Conservation (phyloP, 2,329 filamentous ascomycete genomes). For the Colletotrichum melonis region DNA sequence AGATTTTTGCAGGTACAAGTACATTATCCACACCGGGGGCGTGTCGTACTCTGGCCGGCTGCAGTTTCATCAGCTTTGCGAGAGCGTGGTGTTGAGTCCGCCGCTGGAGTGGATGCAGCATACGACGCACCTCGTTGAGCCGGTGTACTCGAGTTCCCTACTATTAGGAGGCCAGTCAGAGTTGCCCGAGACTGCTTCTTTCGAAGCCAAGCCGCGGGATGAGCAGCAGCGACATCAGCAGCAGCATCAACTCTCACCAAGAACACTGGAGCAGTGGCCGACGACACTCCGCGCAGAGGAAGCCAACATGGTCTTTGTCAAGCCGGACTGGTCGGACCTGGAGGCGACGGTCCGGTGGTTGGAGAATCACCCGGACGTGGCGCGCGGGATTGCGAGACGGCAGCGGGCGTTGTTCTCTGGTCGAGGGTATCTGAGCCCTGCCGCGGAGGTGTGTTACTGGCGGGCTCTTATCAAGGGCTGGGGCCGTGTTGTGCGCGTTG, state of each 20-base stretch:
- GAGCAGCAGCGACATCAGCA: not conserved
- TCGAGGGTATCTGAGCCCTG: slow-evolving; percentile 58
- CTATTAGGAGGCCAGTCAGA: not conserved
- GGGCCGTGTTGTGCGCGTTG: slow-evolving; percentile 52
- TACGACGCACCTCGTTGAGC: slow-evolving; percentile 58
- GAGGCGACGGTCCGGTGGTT: slow-evolving; percentile 58
- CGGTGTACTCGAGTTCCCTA: slow-evolving; percentile 53
- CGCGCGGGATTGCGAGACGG: slow-evolving; percentile 58
- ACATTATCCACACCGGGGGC: slow-evolving; percentile 65
- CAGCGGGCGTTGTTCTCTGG: slow-evolving; percentile 57
- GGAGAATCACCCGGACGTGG: slow-evolving; percentile 53
- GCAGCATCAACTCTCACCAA: not conserved
- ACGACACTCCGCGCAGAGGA: slow-evolving; percentile 45
- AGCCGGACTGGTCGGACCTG: slow-evolving; percentile 63
- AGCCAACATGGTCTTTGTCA: slow-evolving; percentile 63
- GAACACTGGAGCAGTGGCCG: slow-evolving; percentile 50
- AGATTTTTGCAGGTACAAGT: slow-evolving; percentile 63
- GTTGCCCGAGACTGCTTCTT: too few relatives aligned
- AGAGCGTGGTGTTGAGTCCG: slow-evolving; percentile 58
- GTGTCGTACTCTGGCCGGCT: slow-evolving; percentile 65
- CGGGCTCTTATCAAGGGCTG: slow-evolving; percentile 60
- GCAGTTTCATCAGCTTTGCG: slow-evolving; percentile 63
- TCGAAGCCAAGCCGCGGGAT: not conserved
- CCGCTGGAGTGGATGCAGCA: slow-evolving; percentile 62
- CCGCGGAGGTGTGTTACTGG: slow-evolving; percentile 67